Conservation (phyloP, 2,329 filamentous ascomycete species). For the Teratosphaeria zuluensis region DNA sequence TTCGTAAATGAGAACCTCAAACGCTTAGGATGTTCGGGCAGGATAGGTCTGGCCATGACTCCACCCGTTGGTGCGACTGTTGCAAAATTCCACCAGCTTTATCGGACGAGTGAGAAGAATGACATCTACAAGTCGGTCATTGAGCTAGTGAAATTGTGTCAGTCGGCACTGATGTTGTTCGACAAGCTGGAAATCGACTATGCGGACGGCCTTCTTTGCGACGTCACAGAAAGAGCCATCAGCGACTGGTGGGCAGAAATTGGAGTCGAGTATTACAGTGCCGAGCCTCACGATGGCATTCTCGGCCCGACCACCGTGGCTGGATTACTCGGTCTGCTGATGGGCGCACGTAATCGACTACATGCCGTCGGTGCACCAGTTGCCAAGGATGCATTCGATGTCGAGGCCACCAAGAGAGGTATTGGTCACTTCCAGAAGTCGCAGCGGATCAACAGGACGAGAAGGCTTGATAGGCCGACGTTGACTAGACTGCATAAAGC, state of each 20-base stretch:
- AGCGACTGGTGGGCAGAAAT: conserved; percentile 95
- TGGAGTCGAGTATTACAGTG: conserved; percentile 81
- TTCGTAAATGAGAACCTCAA: conserved; percentile 94
- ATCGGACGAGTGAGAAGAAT: conserved; percentile 75
- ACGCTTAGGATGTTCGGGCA: conserved; percentile 79
- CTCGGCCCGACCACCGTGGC: conserved; percentile 86
- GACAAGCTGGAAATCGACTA: conserved; percentile 80
- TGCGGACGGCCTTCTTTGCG: conserved; percentile 84
- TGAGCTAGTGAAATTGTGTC: conserved; percentile 84
- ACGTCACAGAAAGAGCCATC: conserved; percentile 81
- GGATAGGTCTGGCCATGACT: conserved; percentile 72
- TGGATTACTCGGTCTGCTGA: conserved; percentile 73
- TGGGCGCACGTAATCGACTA: conserved; percentile 82
- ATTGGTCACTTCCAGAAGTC: conserved; percentile 85
- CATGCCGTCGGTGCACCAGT: conserved; percentile 78
- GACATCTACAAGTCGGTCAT: conserved; percentile 68
- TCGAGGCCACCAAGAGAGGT: conserved; percentile 69
- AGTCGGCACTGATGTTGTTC: conserved; percentile 80
- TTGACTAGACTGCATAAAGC: conserved; percentile 67
- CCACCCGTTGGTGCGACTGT: conserved; percentile 71
- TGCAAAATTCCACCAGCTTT: conserved; percentile 85
- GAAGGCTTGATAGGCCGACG: conserved; percentile 74
- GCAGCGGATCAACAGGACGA: conserved; percentile 67
- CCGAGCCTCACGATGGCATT: conserved; percentile 86
- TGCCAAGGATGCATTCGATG: conserved; percentile 83